Percentiles rank a stretch among this genome's conserved stretches.
These are phyloP conservation scores for Globisporangium ultimum DNA, from an alignment of 352 stramenopile species.

Conservation along the genomic window DNA sequence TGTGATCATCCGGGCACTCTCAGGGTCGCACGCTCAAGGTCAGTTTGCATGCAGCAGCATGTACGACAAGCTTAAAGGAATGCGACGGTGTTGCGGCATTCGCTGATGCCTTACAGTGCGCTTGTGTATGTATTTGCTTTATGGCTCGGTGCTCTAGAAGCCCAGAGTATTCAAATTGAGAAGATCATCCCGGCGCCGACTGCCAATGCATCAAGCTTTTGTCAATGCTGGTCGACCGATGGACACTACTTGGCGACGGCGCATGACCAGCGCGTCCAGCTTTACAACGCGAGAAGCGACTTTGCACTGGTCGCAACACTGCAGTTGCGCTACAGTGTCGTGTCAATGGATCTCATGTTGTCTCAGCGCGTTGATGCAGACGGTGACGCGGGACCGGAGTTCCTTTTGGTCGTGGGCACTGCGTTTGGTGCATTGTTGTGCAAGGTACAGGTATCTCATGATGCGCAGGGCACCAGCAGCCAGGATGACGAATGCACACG, in stretches of 20 bases:
- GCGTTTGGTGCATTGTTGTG: slow-evolving; percentile 34
- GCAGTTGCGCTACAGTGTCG: slow-evolving; percentile 29
- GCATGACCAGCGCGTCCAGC: slow-evolving; percentile 23
- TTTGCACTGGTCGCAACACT: slow-evolving; percentile 18
- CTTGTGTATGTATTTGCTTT: not conserved
- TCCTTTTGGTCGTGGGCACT: slow-evolving; percentile 28
- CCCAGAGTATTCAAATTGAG: slow-evolving; percentile 18
- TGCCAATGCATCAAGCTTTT: slow-evolving; percentile 27
- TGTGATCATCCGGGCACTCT: slow-evolving; percentile 28
- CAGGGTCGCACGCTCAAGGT: not conserved
- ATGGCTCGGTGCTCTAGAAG: not conserved
- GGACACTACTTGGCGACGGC: slow-evolving; percentile 27
- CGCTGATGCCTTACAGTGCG: not conserved
- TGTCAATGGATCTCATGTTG: slow-evolving; percentile 28
- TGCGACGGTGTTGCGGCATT: not conserved
- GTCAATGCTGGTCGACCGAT: slow-evolving; percentile 47
- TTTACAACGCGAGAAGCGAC: slow-evolving; percentile 23
- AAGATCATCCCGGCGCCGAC: slow-evolving; percentile 29
- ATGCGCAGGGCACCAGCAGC: not conserved
- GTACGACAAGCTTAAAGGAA: not conserved
- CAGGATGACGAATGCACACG: not conserved
- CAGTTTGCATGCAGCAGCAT: not conserved
- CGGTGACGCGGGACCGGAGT: not conserved
- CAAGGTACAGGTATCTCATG: slow-evolving; percentile 13
- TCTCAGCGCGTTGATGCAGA: not conserved